Base-by-base conservation (phyloP, 495 filamentous ascomycete species). In the Hypoxylon fuscum region DNA sequence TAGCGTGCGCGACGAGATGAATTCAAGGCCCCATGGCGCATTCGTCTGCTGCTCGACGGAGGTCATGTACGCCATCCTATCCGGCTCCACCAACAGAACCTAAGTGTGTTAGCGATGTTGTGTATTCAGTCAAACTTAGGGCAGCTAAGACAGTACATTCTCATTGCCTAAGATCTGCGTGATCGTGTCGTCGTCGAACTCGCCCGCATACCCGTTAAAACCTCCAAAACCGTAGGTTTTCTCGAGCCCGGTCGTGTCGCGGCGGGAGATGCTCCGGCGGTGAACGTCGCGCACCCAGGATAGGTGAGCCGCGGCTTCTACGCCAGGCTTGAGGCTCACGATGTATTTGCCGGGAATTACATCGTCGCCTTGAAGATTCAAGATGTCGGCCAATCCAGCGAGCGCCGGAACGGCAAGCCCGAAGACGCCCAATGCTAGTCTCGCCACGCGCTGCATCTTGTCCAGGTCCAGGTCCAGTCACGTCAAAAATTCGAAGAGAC, bases 321-420 rank as follows among this genome's bases (percentile, higher is more conserved):
- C 54, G 31, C 41, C 40, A 3, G 77, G 74, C 58, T 81, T 83
- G 67, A 85, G 73, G 60, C 81, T 78, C 50, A 86, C 76, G 55
- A 86, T 82, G 70, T 83, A 86, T 59, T 76, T 79, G 54, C 74
- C 72, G 9, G 76, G 72, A 6, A 85, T 58, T 35, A 77, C 32
- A 18, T 70, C 53, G 44, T 64, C 68, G 15, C 59, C 52, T 15
- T 59, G 14, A 17, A 61, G 27, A 15, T 31, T 38, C n/a, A 53
- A 37, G 11, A 67, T 37, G 17, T 57, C 52, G 14, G 37, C 40
- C 34, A 6, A 15, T 9, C 10, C 40, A 21, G 61, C 54, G 17
- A 59, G 35, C 32, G 54, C 54, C 3, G 61, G 54, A 6, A 25
- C 27, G 6, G 48, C 61, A 25, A 58, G 42, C 17, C 41, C 47